Evolutionary conservation across 805 yeast species (phyloP), one percentile per base, ranked within the genome.

Genomic region (Metschnikowia cubensis): DNA sequence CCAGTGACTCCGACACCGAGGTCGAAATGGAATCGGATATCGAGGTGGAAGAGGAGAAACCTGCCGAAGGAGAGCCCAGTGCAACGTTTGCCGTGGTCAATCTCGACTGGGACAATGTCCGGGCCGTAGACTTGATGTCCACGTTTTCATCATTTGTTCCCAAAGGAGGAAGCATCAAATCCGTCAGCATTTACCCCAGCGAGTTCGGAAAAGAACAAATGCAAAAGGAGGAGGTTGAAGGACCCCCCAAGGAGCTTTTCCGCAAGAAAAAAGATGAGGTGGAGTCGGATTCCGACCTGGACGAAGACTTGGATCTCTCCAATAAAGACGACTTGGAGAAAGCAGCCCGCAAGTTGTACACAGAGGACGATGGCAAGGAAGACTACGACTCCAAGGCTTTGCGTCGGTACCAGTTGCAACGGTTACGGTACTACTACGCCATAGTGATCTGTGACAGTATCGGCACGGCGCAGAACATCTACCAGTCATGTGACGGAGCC

Each of bases 91-190:
- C 99, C 0, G 96, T 85, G 1, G 98, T 94, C 31, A 94, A 94
- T 62, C 74, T 94, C 79, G 99, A 94, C 64, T 94, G 99, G 99
- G 99, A 94, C 60, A 87, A 94, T 62, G 77, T 94, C n/a, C 79
- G 82, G 42, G 87, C 98, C 0, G 81, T 81, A 3, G 98, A 94
- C 64, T 71, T 92, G 55, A 81, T 88, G 85, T 96, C 96, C 4
- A 85, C 98, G 0, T 89, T 92, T 60, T 71, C 83, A 6, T 82
- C 96, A 49, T 94, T 92, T 69, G 84, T 87, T 20, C 96, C 96
- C 17, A 68, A 81, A 20, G 83, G 79, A 34, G 95, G 96, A 1
- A 71, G 73, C 41, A 85, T 92, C 48, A 65, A 70, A 41, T 80
- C 83, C n/a, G 84, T 94, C 7, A 63, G 81, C 5, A 82, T 94